A percentile compares a stretch with the other conserved stretches of the same genome.
These are phyloP conservation scores for Novakomyces olei DNA, from an alignment of 805 yeast genomes.

Conservation along the genomic window DNA sequence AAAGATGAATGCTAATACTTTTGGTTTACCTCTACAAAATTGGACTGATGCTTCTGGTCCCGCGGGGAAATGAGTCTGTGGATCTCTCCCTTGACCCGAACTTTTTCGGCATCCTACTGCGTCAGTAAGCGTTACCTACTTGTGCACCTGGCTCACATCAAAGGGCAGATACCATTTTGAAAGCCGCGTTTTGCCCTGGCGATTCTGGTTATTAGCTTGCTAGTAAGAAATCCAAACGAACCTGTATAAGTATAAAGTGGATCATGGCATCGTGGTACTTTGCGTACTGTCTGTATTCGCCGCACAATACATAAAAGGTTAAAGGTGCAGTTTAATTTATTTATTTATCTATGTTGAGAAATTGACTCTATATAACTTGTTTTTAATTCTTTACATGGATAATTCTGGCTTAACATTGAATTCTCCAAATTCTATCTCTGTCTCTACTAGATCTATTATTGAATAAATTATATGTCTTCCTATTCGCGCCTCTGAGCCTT, in stretches of 20 bases:
- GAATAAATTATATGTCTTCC: too few species aligned
- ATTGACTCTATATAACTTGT: neutral
- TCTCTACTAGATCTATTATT: too few species aligned
- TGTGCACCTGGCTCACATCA: conserved; percentile 14
- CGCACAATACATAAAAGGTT: neutral
- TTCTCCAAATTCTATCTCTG: too few species aligned
- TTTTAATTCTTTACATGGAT: neutral
- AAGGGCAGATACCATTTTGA: conserved; percentile 50
- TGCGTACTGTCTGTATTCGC: neutral
- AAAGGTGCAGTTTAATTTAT: neutral
- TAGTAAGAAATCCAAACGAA: conserved; percentile 46
- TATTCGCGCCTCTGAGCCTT: too few species aligned
- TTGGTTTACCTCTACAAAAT: conserved; percentile 37
- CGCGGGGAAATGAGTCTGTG: conserved; percentile 63
- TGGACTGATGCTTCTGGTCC: conserved; percentile 65
- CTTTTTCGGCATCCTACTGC: conserved; percentile 23
- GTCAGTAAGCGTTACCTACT: neutral
- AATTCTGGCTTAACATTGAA: too few species aligned
- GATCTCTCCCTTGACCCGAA: conserved; percentile 33
- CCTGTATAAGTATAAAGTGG: neutral
- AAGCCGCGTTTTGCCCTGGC: conserved; percentile 82
- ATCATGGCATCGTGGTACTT: neutral
- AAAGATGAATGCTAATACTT: neutral
- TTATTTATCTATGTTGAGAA: neutral
- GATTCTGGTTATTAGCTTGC: too few species aligned